Percentiles rank a stretch among this genome's conserved stretches.
phyloP scores from a whole-genome alignment of 108 stramenopile species.

The Cyclotella cryptica region DNA sequence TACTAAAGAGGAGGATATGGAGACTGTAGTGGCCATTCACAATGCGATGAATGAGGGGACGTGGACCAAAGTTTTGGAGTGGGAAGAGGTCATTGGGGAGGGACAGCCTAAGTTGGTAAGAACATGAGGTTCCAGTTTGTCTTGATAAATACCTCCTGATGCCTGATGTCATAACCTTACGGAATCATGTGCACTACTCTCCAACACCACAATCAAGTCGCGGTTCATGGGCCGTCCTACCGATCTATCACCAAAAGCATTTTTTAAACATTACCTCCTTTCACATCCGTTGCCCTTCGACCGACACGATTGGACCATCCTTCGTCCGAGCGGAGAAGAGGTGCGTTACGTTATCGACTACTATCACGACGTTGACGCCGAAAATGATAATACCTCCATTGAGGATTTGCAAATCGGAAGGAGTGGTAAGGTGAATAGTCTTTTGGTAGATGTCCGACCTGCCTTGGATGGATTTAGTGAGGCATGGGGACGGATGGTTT shows the following conservation, averaged over 20 bases:
- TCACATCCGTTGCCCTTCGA: slow-evolving; percentile 97
- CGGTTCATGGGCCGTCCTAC: slow-evolving; percentile 94
- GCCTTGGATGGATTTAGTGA: slow-evolving; percentile 83
- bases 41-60: slow-evolving; percentile 99
- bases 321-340: slow-evolving; percentile 73
- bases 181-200: slow-evolving; percentile 47
- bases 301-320: slow-evolving; percentile 98
- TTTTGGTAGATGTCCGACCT: slow-evolving; percentile 96
- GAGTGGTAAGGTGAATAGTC: slow-evolving; percentile 62
- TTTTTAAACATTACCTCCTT: slow-evolving; percentile 79
- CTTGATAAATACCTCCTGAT: too few species aligned
- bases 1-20: slow-evolving; percentile 87
- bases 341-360: slow-evolving; percentile 99
- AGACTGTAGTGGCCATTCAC: slow-evolving; percentile 95
- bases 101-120: slow-evolving; percentile 25
- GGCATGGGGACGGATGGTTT: slow-evolving; percentile 70
- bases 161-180: too few species aligned
- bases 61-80: slow-evolving; percentile 93
- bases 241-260: slow-evolving; percentile 95
- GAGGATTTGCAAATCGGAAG: slow-evolving; percentile 49
- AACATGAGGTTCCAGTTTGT: neutral
- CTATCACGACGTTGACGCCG: slow-evolving; percentile 91
- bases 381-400: slow-evolving; percentile 51
- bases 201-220: slow-evolving; percentile 21
- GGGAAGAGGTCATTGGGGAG: slow-evolving; percentile 81